Conservation (phyloP, 768 basidiomycete genomes). For the Gelatoporia subvermispora region DNA sequence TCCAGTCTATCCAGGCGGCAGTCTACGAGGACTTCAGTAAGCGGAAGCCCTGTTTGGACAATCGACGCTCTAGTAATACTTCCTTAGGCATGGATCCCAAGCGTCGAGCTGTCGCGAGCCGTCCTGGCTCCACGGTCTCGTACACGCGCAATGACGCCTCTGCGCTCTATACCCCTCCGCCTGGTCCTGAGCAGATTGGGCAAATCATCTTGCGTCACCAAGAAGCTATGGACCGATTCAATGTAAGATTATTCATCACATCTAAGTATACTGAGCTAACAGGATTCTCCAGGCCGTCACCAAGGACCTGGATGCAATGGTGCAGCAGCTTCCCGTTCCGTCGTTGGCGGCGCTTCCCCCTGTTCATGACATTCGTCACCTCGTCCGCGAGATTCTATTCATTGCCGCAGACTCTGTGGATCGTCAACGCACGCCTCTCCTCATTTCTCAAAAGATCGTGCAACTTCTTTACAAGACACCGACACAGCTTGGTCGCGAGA, state of each 20-base stretch:
- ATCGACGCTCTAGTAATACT: constrained; percentile 8
- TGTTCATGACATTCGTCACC: constrained; percentile 81
- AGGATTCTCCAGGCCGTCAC: constrained; percentile 33
- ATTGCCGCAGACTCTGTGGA: constrained; percentile 78
- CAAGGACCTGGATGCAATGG: constrained; percentile 73
- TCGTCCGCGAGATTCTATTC: constrained; percentile 78
- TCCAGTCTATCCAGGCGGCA: constrained; percentile 74
- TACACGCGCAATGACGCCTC: constrained; percentile 47
- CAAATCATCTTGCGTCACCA: constrained; percentile 55
- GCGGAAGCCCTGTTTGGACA: neutral
- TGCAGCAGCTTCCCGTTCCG: constrained; percentile 69
- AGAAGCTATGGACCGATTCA: constrained; percentile 88
- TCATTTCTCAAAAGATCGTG: constrained; percentile 95
- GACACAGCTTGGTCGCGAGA: constrained; percentile 82
- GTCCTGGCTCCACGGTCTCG: constrained; percentile 68
- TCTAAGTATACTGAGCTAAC: neutral
- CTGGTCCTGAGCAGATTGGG: constrained; percentile 49
- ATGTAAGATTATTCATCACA: constrained; percentile 36
- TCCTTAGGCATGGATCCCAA: constrained; percentile 49
- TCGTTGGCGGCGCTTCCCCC: constrained; percentile 68
- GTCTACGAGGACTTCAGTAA: constrained; percentile 96
- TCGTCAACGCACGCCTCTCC: constrained; percentile 79
- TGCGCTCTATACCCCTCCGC: constrained; percentile 56
- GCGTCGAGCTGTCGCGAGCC: constrained; percentile 48
- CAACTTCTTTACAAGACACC: constrained; percentile 90